Percentiles rank a stretch among this genome's conserved stretches.
phyloP scores from a whole-genome alignment of 208 protist genomes.

The Trichomonas gallinae region DNA sequence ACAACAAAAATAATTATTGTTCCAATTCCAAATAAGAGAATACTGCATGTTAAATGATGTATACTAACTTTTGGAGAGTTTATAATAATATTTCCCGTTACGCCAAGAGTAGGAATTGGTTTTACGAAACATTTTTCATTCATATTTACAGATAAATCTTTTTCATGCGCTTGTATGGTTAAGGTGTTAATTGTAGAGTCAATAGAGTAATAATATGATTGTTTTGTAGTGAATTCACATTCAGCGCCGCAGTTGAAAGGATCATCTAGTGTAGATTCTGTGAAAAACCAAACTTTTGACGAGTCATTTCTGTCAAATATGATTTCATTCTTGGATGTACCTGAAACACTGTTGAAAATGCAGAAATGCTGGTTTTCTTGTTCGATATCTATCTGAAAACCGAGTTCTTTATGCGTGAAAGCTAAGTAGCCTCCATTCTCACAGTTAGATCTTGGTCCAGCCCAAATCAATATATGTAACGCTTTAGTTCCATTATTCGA shows the following conservation, averaged over 20 bases:
- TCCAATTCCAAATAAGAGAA: not conserved
- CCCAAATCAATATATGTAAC: not conserved
- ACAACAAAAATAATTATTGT: not conserved
- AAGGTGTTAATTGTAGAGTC: not conserved
- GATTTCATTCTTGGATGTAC: not conserved
- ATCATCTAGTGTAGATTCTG: not conserved
- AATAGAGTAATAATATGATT: not conserved
- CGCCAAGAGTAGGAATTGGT: not conserved
- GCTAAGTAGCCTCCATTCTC: not conserved
- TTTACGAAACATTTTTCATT: not conserved
- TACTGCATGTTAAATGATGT: not conserved
- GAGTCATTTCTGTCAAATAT: not conserved
- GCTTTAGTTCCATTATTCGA: not conserved
- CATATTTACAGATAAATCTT: not conserved
- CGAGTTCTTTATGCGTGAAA: not conserved
- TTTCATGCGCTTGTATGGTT: not conserved
- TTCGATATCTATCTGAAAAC: not conserved
- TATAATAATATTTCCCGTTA: not conserved
- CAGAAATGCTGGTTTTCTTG: not conserved
- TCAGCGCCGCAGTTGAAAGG: not conserved
- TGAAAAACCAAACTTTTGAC: not conserved
- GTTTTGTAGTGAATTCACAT: not conserved
- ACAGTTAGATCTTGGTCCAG: not conserved
- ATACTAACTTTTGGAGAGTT: not conserved
- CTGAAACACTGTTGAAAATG: not conserved